phyloP scores from a whole-genome alignment of 441 rosid species.

The Pelargonium citronellum region DNA sequence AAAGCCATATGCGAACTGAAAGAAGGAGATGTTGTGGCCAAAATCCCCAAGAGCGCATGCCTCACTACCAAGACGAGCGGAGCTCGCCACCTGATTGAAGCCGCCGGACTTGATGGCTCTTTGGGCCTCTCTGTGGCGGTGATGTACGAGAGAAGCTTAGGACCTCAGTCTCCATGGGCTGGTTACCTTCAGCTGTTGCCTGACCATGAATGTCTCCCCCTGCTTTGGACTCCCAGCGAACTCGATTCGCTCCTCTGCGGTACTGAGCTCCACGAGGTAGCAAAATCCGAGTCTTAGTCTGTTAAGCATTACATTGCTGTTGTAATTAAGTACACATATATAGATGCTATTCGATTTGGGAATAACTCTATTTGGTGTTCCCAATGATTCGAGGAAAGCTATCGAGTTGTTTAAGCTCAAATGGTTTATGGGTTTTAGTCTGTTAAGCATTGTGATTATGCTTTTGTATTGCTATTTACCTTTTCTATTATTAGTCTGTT shows the following conservation, averaged over 20 bases:
- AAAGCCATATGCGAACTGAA: conserved; percentile 48
- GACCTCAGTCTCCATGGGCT: conserved; percentile 62
- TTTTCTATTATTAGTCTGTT: too few relatives aligned
- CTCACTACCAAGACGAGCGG: conserved; percentile 61
- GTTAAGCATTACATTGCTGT: too few relatives aligned
- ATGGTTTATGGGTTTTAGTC: too few relatives aligned
- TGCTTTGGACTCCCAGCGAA: conserved; percentile 56
- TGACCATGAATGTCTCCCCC: conserved; percentile 48
- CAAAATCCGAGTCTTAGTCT: background rate
- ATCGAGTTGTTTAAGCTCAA: too few relatives aligned
- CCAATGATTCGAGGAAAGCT: too few relatives aligned
- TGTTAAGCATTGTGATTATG: too few relatives aligned
- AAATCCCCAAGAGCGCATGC: conserved; percentile 68
- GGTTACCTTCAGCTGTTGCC: conserved; percentile 72
- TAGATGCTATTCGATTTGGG: too few relatives aligned
- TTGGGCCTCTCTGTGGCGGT: conserved; percentile 66
- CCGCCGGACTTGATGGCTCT: conserved; percentile 53
- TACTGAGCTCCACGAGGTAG: conserved; percentile 81
- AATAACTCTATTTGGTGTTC: too few relatives aligned
- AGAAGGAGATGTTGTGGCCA: conserved; percentile 67
- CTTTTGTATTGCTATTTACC: too few relatives aligned
- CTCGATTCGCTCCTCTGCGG: conserved; percentile 60
- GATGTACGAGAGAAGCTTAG: conserved; percentile 78
- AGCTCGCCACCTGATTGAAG: conserved; percentile 45
- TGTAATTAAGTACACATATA: too few relatives aligned